phyloP scores from a whole-genome alignment of 2,329 filamentous ascomycete genomes.

The Thelonectria blattea region DNA sequence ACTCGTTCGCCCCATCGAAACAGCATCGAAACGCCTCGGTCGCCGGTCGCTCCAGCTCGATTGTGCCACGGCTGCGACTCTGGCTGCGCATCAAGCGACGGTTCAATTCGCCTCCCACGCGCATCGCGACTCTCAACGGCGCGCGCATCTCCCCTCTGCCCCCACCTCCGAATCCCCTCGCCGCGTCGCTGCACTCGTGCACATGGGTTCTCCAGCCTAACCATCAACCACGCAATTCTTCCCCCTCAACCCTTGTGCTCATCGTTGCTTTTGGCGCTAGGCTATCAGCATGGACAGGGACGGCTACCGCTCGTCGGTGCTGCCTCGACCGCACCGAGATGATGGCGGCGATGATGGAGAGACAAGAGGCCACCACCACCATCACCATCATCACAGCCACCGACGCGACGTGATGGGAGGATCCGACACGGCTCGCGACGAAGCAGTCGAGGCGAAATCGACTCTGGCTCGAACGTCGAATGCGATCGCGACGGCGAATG shows the following conservation, averaged over 20 bases:
- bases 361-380: slow-evolving; percentile 41
- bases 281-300: slow-evolving; percentile 49
- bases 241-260: slow-evolving; percentile 26
- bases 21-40: slow-evolving; percentile 4
- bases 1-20: slow-evolving; percentile 1
- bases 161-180: slow-evolving; percentile 28
- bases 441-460: slow-evolving; percentile 26
- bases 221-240: slow-evolving; percentile 24
- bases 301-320: slow-evolving; percentile 57
- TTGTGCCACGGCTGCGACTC: slow-evolving; percentile 25
- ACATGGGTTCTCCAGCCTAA: slow-evolving; percentile 37
- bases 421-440: slow-evolving; percentile 34
- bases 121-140: slow-evolving; percentile 33
- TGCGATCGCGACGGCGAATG: slow-evolving; percentile 33
- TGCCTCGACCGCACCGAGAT: slow-evolving; percentile 51
- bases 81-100: slow-evolving; percentile 27
- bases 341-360: slow-evolving; percentile 48
- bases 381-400: slow-evolving; percentile 45
- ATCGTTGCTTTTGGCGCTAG: slow-evolving; percentile 19
- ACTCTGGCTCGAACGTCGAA: slow-evolving; percentile 29
- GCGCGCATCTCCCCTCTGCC: slow-evolving; percentile 27
- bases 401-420: slow-evolving; percentile 56
- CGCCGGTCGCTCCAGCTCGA: slow-evolving; percentile 30
- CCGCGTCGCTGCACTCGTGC: slow-evolving; percentile 34
- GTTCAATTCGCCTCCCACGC: slow-evolving; percentile 33